These are phyloP conservation scores for Venturia asperata DNA, from an alignment of 2,329 filamentous ascomycete genomes.

Conservation along the genomic window DNA sequence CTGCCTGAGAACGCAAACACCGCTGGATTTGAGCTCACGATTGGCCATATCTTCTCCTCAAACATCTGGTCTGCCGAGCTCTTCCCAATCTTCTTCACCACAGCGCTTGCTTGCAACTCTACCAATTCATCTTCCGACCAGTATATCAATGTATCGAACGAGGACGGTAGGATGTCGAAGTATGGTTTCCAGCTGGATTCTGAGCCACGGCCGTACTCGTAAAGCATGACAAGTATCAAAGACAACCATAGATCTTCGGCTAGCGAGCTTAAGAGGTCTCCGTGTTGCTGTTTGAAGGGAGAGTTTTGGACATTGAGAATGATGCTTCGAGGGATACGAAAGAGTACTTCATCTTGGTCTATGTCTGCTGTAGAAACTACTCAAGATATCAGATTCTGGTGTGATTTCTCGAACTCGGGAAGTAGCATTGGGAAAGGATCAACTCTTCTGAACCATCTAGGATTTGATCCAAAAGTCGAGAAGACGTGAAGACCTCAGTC, in stretches of 20 bases:
- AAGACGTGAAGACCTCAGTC: too few relatives aligned
- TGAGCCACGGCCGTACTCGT: conserved; percentile 57
- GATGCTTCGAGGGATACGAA: conserved; percentile 65
- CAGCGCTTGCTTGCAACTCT: conserved; percentile 68
- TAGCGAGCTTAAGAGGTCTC: conserved; percentile 27
- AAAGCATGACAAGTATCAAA: conserved; percentile 67
- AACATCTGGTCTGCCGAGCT: conserved; percentile 65
- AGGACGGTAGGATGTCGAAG: conserved; percentile 61
- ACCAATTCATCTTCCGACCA: conserved; percentile 66
- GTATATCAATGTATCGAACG: conserved; percentile 85
- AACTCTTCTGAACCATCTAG: background rate
- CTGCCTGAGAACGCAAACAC: conserved; percentile 35
- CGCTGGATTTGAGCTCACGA: conserved; percentile 38
- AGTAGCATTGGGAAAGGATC: background rate
- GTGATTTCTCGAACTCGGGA: background rate
- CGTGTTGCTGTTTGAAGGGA: conserved; percentile 51
- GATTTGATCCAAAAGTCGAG: too few relatives aligned
- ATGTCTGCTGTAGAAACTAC: conserved; percentile 8
- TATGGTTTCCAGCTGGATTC: conserved; percentile 70
- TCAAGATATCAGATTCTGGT: background rate
- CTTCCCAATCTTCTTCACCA: conserved; percentile 70
- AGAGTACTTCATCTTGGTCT: conserved; percentile 47
- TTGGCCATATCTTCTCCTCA: conserved; percentile 47
- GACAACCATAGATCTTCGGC: conserved; percentile 43
- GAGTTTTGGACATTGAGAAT: conserved; percentile 72